Evolutionary conservation across 2,329 filamentous ascomycete genomes (phyloP).

Genomic region (Colletotrichum tofieldiae): DNA sequence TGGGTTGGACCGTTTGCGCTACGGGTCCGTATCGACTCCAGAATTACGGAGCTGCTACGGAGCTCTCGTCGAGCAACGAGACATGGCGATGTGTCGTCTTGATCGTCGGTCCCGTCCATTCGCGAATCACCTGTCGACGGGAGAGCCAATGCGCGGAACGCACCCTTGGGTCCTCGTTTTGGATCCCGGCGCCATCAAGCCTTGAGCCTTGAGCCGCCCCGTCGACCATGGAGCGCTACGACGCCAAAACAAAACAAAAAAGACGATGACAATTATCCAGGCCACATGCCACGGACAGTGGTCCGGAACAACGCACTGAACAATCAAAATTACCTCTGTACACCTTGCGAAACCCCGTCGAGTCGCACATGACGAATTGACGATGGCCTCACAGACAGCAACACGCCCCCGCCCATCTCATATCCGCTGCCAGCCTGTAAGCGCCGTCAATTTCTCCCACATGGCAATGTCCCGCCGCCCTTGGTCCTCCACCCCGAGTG

Average conservation of each 20-base stretch:
- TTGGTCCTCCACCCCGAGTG: constrained; percentile 27
- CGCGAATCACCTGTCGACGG: constrained; percentile 20
- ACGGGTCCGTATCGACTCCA: constrained; percentile 10
- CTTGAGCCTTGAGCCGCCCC: constrained; percentile 13
- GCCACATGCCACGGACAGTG: constrained; percentile 24
- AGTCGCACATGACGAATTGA: constrained; percentile 34
- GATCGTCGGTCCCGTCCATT: constrained; percentile 28
- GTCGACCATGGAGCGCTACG: constrained; percentile 30
- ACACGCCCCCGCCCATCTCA: constrained; percentile 5
- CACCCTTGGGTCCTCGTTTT: constrained; percentile 7
- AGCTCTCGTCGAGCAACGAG: constrained; percentile 13
- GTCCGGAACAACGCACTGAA: constrained; percentile 34
- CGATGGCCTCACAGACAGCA: constrained; percentile 32
- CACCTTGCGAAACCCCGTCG: background rate
- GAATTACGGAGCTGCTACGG: constrained; percentile 30
- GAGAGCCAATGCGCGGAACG: constrained; percentile 21
- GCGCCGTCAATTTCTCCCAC: constrained; percentile 1
- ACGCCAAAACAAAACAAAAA: constrained; percentile 22
- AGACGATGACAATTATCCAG: background rate
- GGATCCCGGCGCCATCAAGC: background rate
- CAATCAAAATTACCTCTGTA: background rate
- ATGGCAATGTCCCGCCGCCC: constrained; percentile 20
- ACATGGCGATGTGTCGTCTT: constrained; percentile 41
- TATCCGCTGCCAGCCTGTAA: constrained; percentile 17
- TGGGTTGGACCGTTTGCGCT: constrained; percentile 19